Conservation (phyloP, 179 eudicot species). For the Actinidia chinensis region DNA sequence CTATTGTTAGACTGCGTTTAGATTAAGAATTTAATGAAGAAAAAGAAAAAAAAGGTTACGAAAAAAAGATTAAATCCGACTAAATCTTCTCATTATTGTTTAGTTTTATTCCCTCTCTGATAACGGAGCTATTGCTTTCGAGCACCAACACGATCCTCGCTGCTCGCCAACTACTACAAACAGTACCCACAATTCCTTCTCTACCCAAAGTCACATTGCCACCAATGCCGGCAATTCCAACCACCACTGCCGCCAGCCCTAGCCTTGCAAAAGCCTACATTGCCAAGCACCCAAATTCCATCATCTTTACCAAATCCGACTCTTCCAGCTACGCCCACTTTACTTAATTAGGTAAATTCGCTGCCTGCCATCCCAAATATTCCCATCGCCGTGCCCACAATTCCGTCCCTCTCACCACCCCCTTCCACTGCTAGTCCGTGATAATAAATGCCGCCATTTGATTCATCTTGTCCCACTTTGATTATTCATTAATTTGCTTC, state of each 20-base stretch:
- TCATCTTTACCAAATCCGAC: slow-evolving; percentile 19
- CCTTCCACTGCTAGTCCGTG: slow-evolving; percentile 13
- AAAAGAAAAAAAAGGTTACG: no score
- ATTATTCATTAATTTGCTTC: no score
- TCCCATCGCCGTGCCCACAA: neutral
- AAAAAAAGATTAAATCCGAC: no score
- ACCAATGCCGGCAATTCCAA: slow-evolving; percentile 8
- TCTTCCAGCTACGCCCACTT: neutral
- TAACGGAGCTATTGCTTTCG: neutral
- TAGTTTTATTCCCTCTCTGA: neutral
- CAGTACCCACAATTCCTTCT: slow-evolving; percentile 5
- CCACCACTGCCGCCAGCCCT: neutral
- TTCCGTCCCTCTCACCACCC: slow-evolving; percentile 14
- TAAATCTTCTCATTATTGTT: neutral
- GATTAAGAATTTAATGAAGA: no score
- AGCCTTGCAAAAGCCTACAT: neutral
- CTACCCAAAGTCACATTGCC: slow-evolving; percentile 10
- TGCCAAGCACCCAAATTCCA: slow-evolving; percentile 22
- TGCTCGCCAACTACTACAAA: neutral
- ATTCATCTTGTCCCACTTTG: no score
- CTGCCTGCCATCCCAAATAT: neutral
- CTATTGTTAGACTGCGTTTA: no score
- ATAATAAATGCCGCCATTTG: no score
- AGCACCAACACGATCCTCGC: neutral
- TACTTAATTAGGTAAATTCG: neutral